A percentile compares a stretch with the other conserved stretches of the same genome.
Evolutionary conservation across 1,139 yeast species (phyloP).

Genomic region (Geotrichum carabidarum): DNA sequence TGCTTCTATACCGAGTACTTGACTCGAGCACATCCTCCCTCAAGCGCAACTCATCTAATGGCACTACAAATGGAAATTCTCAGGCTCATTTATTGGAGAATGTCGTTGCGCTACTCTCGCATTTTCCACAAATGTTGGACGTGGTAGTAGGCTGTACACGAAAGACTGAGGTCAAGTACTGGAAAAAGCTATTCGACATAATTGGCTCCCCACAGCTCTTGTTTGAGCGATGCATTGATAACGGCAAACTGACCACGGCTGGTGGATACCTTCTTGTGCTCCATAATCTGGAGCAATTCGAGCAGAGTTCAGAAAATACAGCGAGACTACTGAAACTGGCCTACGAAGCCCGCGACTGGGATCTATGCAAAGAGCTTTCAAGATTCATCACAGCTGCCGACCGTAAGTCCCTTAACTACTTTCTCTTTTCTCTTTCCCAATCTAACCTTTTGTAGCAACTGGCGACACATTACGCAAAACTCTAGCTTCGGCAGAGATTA

Average conservation of each 20-base stretch:
- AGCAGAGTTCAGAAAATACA: constrained; percentile 26
- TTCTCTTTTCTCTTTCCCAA: not conserved
- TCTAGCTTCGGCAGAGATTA: constrained; percentile 12
- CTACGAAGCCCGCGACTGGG: constrained; percentile 35
- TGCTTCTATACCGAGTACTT: constrained; percentile 41
- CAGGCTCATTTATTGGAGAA: constrained; percentile 17
- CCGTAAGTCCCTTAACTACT: constrained; percentile 21
- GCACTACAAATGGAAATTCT: not conserved
- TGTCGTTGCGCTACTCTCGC: constrained; percentile 31
- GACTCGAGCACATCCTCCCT: constrained; percentile 25
- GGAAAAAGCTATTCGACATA: constrained; percentile 50
- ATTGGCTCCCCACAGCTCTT: constrained; percentile 39
- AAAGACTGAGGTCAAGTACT: constrained; percentile 59
- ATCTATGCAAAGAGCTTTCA: constrained; percentile 40
- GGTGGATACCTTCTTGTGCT: constrained; percentile 41
- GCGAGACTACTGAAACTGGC: constrained; percentile 35
- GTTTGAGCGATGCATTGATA: constrained; percentile 38
- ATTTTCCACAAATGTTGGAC: constrained; percentile 42
- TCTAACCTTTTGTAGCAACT: constrained; percentile 14
- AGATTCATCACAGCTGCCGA: constrained; percentile 41
- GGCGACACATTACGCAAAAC: constrained; percentile 27
- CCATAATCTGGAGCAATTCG: constrained; percentile 30
- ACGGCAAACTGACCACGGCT: constrained; percentile 40
- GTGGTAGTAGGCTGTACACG: constrained; percentile 56
- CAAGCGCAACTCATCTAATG: not conserved